These are phyloP conservation scores for Hypomontagnella submonticulosa DNA, from an alignment of 495 filamentous ascomycete genomes.

Conservation along the genomic window DNA sequence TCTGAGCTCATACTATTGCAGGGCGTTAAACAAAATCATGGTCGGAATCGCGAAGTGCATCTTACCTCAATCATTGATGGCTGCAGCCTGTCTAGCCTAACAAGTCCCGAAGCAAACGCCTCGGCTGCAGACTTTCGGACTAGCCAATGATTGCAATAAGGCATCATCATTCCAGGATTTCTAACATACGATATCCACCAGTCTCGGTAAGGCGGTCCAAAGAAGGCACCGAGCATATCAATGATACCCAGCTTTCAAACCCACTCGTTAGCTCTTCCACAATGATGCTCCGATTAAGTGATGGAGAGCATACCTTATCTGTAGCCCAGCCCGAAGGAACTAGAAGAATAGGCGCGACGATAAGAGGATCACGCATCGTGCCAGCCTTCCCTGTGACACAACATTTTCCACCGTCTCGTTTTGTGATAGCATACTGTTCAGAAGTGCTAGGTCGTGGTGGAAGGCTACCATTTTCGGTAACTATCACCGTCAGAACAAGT, in stretches of 20 bases:
- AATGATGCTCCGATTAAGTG: slow-evolving; percentile 1
- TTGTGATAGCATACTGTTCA: slow-evolving; percentile 27
- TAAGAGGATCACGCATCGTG: slow-evolving; percentile 40
- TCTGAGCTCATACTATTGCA: slow-evolving; percentile 36
- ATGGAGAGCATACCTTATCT: slow-evolving; percentile 21
- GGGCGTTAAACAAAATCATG: slow-evolving; percentile 1
- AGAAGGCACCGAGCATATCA: slow-evolving; percentile 48
- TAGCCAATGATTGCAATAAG: slow-evolving; percentile 46
- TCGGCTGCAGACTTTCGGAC: slow-evolving; percentile 40
- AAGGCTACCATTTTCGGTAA: slow-evolving; percentile 22
- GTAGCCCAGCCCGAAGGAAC: slow-evolving; percentile 33
- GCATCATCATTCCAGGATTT: slow-evolving; percentile 24
- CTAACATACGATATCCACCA: slow-evolving; percentile 47
- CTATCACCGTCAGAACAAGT: slow-evolving; percentile 9
- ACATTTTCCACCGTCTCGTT: slow-evolving; percentile 41
- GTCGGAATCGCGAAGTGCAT: background rate
- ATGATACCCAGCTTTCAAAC: slow-evolving; percentile 16
- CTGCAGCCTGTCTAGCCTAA: slow-evolving; percentile 36
- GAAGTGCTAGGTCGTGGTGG: slow-evolving; percentile 23
- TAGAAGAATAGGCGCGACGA: slow-evolving; percentile 42
- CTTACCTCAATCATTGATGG: slow-evolving; percentile 47
- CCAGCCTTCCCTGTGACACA: slow-evolving; percentile 44
- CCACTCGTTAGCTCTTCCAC: slow-evolving; percentile 13
- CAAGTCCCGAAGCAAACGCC: slow-evolving; percentile 38
- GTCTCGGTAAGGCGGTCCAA: slow-evolving; percentile 45